phyloP scores from a whole-genome alignment of 2,329 filamentous ascomycete species.

The Aspergillus eucalypticola region DNA sequence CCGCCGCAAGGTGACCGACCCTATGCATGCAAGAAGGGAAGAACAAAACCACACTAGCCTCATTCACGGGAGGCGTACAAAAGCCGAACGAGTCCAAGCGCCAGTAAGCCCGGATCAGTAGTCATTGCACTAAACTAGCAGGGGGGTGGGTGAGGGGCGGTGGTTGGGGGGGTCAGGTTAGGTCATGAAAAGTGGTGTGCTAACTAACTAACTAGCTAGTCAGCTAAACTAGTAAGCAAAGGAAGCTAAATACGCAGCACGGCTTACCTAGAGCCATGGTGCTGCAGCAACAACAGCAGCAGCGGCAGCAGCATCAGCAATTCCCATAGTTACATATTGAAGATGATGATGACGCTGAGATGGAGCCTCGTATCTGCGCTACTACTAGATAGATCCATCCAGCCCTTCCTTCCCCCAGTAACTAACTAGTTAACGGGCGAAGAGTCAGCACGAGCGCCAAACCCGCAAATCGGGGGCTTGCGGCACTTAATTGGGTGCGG shows the following conservation, averaged over 20 bases:
- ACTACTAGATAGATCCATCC: neutral
- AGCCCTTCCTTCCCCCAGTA: too few species aligned
- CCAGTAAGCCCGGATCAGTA: neutral
- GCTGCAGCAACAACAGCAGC: neutral
- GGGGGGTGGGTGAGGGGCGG: neutral
- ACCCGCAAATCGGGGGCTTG: neutral
- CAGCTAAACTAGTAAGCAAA: too few species aligned
- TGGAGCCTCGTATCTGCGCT: conserved; percentile 16
- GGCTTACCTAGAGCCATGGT: neutral
- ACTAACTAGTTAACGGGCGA: conserved; percentile 5
- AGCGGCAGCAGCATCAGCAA: neutral
- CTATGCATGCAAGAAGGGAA: neutral
- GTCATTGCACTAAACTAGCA: neutral
- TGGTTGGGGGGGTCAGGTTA: neutral
- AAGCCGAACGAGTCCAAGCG: neutral
- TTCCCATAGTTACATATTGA: too few species aligned
- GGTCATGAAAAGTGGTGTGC: neutral
- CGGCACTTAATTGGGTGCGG: conserved; percentile 25
- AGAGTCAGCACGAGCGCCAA: conserved; percentile 16
- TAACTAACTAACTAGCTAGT: too few species aligned
- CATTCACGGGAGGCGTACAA: neutral
- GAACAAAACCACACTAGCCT: neutral
- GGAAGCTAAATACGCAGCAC: neutral
- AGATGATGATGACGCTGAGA: conserved; percentile 9
- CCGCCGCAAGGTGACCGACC: neutral